Evolutionary conservation across 371 early-diverging fungal species (phyloP).

Genomic region (Mucor sp.): DNA sequence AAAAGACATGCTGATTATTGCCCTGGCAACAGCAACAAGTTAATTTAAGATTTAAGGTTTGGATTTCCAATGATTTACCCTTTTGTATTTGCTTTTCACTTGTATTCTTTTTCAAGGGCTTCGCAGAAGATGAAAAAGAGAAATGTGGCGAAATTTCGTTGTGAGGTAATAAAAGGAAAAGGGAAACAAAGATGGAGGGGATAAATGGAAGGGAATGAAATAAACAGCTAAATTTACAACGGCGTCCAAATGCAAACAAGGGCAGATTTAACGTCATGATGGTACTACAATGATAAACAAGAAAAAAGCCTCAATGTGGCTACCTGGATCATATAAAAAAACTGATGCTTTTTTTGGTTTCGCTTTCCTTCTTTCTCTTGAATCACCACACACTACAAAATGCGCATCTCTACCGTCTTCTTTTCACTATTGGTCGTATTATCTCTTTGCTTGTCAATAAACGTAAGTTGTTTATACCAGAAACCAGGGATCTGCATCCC

Average conservation of each 20-base stretch:
- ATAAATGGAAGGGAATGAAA: neutral
- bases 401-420: neutral
- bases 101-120: neutral
- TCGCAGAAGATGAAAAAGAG: neutral
- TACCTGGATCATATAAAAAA: neutral
- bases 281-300: neutral
- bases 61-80: neutral
- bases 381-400: neutral
- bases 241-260: neutral
- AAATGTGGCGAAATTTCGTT: neutral
- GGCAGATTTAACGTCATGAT: slow-evolving; percentile 1
- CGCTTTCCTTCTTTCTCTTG: neutral
- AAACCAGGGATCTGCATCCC: neutral
- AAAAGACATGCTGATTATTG: slow-evolving; percentile 20
- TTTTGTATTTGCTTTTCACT: neutral
- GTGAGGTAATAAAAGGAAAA: neutral
- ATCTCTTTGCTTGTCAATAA: neutral
- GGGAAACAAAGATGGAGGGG: neutral
- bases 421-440: neutral
- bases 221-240: neutral
- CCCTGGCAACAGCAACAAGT: neutral
- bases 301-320: slow-evolving; percentile 1
- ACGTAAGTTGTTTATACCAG: neutral
- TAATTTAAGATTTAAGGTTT: neutral
- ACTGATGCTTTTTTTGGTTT: neutral